Conservation (phyloP, 202 grass and related monocot genomes). For the Zoysia matrella region DNA sequence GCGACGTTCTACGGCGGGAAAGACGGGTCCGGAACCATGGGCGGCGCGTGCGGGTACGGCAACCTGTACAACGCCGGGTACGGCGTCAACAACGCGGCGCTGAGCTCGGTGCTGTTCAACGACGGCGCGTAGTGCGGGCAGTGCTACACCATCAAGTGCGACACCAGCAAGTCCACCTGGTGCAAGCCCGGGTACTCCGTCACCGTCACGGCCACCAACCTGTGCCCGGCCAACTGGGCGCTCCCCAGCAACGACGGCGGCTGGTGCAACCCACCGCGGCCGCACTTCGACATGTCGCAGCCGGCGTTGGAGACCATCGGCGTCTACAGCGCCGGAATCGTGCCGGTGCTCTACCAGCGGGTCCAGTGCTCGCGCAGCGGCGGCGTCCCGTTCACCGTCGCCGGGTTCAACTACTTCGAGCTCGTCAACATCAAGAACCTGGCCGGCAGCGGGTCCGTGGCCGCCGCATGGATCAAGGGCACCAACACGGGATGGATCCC, state of each 20-base stretch:
- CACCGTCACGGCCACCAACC: conserved; percentile 44
- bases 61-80: conserved; percentile 66
- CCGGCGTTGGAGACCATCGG: conserved; percentile 27
- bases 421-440: conserved; percentile 76
- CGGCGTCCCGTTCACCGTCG: conserved; percentile 59
- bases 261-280: conserved; percentile 84
- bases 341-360: neutral
- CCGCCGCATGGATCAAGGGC: conserved; percentile 47
- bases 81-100: conserved; percentile 52
- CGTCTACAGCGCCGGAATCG: conserved; percentile 31
- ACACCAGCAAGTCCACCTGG: neutral
- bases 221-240: conserved; percentile 14
- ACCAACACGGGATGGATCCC: conserved; percentile 49
- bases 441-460: conserved; percentile 63
- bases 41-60: conserved; percentile 57
- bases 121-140: no score
- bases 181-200: conserved; percentile 25
- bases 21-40: conserved; percentile 71
- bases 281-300: conserved; percentile 77
- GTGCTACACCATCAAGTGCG: no score
- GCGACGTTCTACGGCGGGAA: conserved; percentile 70
- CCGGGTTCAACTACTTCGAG: conserved; percentile 69
- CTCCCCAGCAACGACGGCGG: conserved; percentile 50
- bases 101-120: conserved; percentile 43
- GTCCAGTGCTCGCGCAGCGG: conserved; percentile 12